A percentile compares a stretch with the other conserved stretches of the same genome.
phyloP scores from a whole-genome alignment of 768 basidiomycete genomes.

The Phlebiopsis flavidoalba region DNA sequence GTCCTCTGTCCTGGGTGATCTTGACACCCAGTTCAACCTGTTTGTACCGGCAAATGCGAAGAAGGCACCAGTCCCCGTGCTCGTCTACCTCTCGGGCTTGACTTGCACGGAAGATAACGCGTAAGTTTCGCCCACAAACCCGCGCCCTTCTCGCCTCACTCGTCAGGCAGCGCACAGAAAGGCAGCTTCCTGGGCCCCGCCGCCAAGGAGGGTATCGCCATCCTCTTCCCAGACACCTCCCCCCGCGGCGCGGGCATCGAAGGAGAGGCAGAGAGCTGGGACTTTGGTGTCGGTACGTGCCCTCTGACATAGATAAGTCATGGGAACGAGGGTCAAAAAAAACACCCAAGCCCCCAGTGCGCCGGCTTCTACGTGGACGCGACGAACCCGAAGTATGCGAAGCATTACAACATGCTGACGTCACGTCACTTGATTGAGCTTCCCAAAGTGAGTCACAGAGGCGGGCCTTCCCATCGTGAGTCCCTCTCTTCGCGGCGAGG shows the following conservation, averaged over 20 bases:
- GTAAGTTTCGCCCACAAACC: constrained; percentile 34
- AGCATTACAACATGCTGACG: constrained; percentile 85
- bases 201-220: constrained; percentile 77
- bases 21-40: constrained; percentile 78
- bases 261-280: constrained; percentile 80
- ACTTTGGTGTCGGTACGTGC: constrained; percentile 74
- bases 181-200: constrained; percentile 89
- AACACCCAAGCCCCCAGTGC: constrained; percentile 25
- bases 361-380: constrained; percentile 98
- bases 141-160: neutral
- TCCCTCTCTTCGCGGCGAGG: constrained; percentile 11
- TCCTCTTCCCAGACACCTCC: constrained; percentile 94
- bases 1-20: constrained; percentile 68
- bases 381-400: constrained; percentile 64
- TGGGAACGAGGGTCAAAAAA: neutral
- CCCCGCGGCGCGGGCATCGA: constrained; percentile 87
- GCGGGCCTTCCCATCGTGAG: constrained; percentile 75
- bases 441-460: constrained; percentile 68
- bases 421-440: constrained; percentile 75
- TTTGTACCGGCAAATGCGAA: constrained; percentile 69
- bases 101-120: constrained; percentile 94
- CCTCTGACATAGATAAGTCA: neutral
- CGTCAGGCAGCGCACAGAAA: constrained; percentile 69
- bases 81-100: constrained; percentile 86
- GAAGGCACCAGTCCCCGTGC: constrained; percentile 50